A percentile compares a stretch with the other conserved stretches of the same genome.
Evolutionary conservation across 768 basidiomycete genomes (phyloP).

Genomic region (Mycena vitilis): DNA sequence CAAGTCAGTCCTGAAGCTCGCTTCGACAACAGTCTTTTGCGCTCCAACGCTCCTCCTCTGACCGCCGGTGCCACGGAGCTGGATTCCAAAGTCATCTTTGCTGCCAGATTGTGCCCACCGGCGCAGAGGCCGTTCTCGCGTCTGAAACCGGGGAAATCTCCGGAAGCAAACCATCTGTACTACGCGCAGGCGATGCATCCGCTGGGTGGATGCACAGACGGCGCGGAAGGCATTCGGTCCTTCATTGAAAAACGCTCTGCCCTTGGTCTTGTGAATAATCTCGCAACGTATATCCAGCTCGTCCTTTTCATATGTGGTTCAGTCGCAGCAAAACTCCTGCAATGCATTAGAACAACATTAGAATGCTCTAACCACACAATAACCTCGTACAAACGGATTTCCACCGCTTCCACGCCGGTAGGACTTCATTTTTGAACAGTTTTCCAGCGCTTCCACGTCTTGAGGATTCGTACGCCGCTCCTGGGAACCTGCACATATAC

Average conservation of each 20-base stretch:
- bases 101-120: constrained; percentile 57
- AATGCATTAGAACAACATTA: too few relatives aligned
- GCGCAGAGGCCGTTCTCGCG: constrained; percentile 62
- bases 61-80: constrained; percentile 59
- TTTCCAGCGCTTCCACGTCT: too few relatives aligned
- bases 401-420: too few relatives aligned
- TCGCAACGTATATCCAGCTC: not conserved
- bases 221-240: constrained; percentile 58
- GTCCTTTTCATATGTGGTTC: not conserved
- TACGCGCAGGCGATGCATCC: constrained; percentile 62
- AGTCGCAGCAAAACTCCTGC: not conserved
- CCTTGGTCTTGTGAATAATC: constrained; percentile 58
- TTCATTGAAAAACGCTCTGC: constrained; percentile 58
- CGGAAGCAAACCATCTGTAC: constrained; percentile 65
- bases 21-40: constrained; percentile 45
- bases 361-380: too few relatives aligned
- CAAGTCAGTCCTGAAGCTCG: too few relatives aligned
- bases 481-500: too few relatives aligned
- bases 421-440: too few relatives aligned
- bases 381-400: too few relatives aligned
- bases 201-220: constrained; percentile 53
- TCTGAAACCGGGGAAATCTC: constrained; percentile 62
- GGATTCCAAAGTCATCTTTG: constrained; percentile 57
- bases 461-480: too few relatives aligned
- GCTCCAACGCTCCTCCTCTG: constrained; percentile 62